Conservation (phyloP, 2,329 filamentous ascomycete genomes). For the Amauroascus niger region DNA sequence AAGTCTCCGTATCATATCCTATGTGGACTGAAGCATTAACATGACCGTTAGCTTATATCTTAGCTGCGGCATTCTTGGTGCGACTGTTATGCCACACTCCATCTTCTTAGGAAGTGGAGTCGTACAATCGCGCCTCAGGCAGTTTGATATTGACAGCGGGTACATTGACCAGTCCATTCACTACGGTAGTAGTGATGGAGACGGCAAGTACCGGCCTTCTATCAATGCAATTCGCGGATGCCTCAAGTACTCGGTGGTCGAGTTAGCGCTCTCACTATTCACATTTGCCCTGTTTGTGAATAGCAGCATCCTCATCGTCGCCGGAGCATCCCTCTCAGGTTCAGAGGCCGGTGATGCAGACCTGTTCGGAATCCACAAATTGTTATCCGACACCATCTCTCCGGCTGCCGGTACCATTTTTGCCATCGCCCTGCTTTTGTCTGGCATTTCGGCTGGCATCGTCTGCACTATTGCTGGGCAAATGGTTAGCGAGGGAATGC, state of each 20-base stretch:
- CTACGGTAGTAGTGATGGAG: conserved; percentile 30
- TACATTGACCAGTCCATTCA: conserved; percentile 21
- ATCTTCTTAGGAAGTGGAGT: conserved; percentile 49
- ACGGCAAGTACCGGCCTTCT: conserved; percentile 59
- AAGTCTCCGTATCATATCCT: background rate
- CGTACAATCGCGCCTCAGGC: conserved; percentile 45
- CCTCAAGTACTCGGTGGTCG: conserved; percentile 62
- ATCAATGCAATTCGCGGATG: conserved; percentile 62
- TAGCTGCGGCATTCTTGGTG: conserved; percentile 44
- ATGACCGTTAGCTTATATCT: conserved; percentile 40
- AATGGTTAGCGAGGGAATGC: conserved; percentile 75
- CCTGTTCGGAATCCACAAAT: conserved; percentile 70
- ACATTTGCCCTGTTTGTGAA: conserved; percentile 81
- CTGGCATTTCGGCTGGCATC: conserved; percentile 70
- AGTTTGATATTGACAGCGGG: conserved; percentile 38
- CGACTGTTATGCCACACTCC: conserved; percentile 52
- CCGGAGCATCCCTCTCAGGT: conserved; percentile 61
- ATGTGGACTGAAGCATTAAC: conserved; percentile 11
- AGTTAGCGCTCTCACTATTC: conserved; percentile 63
- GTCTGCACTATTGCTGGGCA: conserved; percentile 84
- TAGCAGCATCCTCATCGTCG: conserved; percentile 69
- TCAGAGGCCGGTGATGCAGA: conserved; percentile 57
- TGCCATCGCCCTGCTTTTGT: conserved; percentile 68
- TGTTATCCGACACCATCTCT: conserved; percentile 60
- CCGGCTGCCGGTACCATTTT: conserved; percentile 75